Evolutionary conservation across 148 eudicot genomes (phyloP).

Genomic region (Rhododendron simsii): DNA sequence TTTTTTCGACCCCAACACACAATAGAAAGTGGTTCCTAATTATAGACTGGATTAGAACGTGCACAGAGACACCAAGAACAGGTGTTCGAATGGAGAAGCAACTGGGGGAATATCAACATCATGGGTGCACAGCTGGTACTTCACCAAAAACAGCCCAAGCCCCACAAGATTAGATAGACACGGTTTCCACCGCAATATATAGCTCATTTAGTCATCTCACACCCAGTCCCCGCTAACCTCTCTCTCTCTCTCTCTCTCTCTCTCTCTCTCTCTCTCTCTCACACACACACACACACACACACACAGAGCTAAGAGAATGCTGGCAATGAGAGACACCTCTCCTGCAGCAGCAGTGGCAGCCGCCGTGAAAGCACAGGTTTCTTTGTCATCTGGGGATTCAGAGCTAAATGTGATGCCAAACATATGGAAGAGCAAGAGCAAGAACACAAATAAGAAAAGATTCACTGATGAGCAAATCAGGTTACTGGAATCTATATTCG

Average conservation of each 20-base stretch:
- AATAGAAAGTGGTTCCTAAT: neutral
- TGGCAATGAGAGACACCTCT: neutral
- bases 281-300: too few species aligned
- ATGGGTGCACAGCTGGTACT: neutral
- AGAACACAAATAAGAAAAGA: conserved; percentile 21
- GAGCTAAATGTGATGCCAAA: neutral
- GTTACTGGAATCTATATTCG: conserved; percentile 36
- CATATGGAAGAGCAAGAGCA: conserved; percentile 9
- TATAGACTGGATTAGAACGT: neutral
- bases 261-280: neutral
- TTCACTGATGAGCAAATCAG: conserved; percentile 44
- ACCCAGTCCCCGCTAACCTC: neutral
- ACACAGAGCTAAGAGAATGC: neutral
- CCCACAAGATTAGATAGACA: neutral
- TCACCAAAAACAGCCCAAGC: neutral
- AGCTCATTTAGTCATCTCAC: neutral
- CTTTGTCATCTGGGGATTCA: neutral
- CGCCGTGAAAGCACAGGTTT: neutral
- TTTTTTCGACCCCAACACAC: neutral
- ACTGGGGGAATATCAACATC: neutral
- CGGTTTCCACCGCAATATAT: neutral
- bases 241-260: neutral
- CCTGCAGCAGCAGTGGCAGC: neutral
- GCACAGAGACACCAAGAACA: neutral
- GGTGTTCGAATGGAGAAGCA: neutral